Evolutionary conservation across 208 protist species (phyloP).

Genomic region (Tritrichomonas foetus): DNA sequence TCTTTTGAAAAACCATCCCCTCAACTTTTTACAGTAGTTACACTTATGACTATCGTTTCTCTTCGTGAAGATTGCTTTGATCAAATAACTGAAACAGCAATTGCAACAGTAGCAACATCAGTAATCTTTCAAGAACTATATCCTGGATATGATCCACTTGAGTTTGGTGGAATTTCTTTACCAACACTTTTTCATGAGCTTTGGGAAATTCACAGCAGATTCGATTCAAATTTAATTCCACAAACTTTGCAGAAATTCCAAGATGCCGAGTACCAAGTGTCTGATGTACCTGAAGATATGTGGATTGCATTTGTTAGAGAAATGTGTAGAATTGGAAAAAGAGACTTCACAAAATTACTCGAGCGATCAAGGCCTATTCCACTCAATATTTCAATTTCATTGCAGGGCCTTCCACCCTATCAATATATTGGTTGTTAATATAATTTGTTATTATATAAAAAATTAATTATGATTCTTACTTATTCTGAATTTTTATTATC

Average conservation of each 20-base stretch:
- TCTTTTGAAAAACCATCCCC: not conserved
- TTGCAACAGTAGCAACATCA: not conserved
- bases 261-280: not conserved
- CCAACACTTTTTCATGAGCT: not conserved
- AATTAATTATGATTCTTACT: no score
- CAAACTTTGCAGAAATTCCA: not conserved
- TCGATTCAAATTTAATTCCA: not conserved
- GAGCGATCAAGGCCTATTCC: not conserved
- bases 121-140: not conserved
- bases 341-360: not conserved
- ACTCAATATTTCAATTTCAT: not conserved
- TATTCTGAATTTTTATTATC: no score
- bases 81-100: conserved; percentile 3
- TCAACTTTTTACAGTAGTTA: not conserved
- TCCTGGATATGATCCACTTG: not conserved
- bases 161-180: not conserved
- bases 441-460: no score
- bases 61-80: conserved; percentile 8
- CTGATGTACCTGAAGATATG: conserved; percentile 38
- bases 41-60: not conserved
- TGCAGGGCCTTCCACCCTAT: not conserved
- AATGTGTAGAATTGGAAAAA: not conserved
- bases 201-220: conserved; percentile 20
- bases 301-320: conserved; percentile 14
- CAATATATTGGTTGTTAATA: no score